A percentile compares a stretch with the other conserved stretches of the same genome.
Evolutionary conservation across 2,329 filamentous ascomycete species (phyloP).

Genomic region (Boeremia lycopersici): DNA sequence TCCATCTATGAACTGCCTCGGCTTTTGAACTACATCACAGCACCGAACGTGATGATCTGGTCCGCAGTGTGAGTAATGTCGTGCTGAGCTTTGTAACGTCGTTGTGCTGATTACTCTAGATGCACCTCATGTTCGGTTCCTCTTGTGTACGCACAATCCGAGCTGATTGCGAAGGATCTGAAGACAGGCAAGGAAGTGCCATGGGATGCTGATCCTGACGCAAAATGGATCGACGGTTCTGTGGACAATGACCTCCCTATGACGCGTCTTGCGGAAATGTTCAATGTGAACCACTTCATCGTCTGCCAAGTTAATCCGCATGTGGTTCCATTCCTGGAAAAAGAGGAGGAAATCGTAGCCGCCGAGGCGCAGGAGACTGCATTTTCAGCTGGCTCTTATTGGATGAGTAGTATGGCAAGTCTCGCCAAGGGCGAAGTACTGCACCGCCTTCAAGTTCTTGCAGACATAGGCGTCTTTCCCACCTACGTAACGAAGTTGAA

Average conservation of each 20-base stretch:
- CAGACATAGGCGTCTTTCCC: conserved; percentile 80
- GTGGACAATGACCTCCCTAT: conserved; percentile 94
- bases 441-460: conserved; percentile 78
- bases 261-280: conserved; percentile 88
- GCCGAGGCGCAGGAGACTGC: conserved; percentile 41
- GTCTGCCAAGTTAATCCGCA: conserved; percentile 97
- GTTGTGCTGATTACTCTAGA: conserved; percentile 39
- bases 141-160: conserved; percentile 78
- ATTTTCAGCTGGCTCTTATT: conserved; percentile 56
- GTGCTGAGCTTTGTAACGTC: neutral
- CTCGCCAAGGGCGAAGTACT: conserved; percentile 80
- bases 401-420: conserved; percentile 70
- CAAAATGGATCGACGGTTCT: conserved; percentile 88
- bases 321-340: conserved; percentile 81
- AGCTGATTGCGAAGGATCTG: conserved; percentile 83
- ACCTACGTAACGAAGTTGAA: conserved; percentile 78
- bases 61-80: conserved; percentile 72
- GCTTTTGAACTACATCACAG: conserved; percentile 89
- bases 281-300: conserved; percentile 98
- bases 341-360: conserved; percentile 66
- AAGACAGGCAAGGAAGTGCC: conserved; percentile 75
- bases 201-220: conserved; percentile 83
- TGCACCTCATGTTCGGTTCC: conserved; percentile 95
- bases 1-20: conserved; percentile 86
- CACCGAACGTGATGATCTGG: conserved; percentile 94